These are phyloP conservation scores for Myxozyma nipponensis DNA, from an alignment of 805 yeast genomes.

Conservation along the genomic window DNA sequence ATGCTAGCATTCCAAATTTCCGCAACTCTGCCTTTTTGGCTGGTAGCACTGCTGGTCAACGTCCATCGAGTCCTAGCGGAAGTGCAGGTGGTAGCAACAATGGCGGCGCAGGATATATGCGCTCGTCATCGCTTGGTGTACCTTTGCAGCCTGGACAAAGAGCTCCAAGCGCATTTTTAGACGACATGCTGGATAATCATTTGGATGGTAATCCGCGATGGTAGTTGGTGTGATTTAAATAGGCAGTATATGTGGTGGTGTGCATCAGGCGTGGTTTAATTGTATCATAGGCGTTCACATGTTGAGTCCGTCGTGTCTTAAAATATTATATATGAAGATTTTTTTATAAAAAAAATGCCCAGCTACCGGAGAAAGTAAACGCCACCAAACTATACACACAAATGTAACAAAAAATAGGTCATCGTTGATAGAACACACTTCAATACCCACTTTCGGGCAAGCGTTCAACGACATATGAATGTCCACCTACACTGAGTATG, in stretches of 20 bases:
- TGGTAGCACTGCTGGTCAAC: slow-evolving; percentile 1
- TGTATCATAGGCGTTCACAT: neutral
- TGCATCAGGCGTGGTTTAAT: neutral
- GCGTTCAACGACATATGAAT: slow-evolving; percentile 86
- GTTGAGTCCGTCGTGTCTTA: neutral
- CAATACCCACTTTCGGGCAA: slow-evolving; percentile 55
- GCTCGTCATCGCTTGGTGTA: slow-evolving; percentile 6
- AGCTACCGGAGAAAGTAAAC: no score
- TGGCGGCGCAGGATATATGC: neutral
- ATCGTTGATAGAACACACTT: neutral
- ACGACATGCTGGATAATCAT: slow-evolving; percentile 35
- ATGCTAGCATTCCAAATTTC: slow-evolving; percentile 4
- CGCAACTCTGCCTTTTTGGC: slow-evolving; percentile 1
- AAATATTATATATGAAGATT: neutral
- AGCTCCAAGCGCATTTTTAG: slow-evolving; percentile 40
- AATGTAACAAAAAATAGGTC: no score
- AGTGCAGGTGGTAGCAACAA: neutral
- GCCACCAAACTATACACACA: no score
- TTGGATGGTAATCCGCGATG: neutral
- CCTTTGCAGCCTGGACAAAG: slow-evolving; percentile 28
- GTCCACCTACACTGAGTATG: slow-evolving; percentile 92
- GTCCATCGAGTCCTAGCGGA: slow-evolving; percentile 7
- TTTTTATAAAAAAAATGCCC: neutral
- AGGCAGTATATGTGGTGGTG: neutral
- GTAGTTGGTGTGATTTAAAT: neutral